phyloP scores from a whole-genome alignment of 768 basidiomycete species.

The Phanerochaete sordida region DNA sequence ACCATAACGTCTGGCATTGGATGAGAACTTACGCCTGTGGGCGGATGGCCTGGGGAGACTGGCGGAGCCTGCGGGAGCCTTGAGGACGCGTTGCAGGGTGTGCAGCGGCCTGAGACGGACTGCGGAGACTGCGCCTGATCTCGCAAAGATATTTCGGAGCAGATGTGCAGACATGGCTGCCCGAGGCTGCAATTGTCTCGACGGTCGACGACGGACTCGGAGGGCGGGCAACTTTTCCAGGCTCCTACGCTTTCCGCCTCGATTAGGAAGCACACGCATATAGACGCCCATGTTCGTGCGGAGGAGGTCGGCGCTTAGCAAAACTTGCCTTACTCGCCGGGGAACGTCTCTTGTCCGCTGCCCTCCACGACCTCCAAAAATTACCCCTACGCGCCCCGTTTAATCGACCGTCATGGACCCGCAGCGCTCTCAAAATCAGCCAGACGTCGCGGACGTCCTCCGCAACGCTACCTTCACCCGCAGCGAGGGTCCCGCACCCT shows the following conservation, averaged over 20 bases:
- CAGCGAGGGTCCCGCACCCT: constrained; percentile 4
- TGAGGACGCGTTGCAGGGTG: not conserved
- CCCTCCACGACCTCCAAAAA: constrained; percentile 10
- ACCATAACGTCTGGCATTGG: not conserved
- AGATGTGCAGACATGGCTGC: not conserved
- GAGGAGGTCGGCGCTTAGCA: constrained; percentile 3
- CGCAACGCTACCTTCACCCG: constrained; percentile 23
- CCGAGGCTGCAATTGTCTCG: constrained; percentile 4
- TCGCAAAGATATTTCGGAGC: not conserved
- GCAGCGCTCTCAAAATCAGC: constrained; percentile 5
- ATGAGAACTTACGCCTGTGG: constrained; percentile 10
- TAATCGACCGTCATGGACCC: constrained; percentile 4
- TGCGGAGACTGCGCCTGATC: not conserved
- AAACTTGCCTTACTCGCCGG: constrained; percentile 5
- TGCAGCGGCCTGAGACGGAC: not conserved
- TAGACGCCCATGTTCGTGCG: constrained; percentile 2
- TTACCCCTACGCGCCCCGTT: constrained; percentile 2
- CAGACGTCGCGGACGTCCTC: constrained; percentile 20
- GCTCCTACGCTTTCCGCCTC: not conserved
- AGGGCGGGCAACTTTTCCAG: not conserved
- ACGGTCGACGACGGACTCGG: no score
- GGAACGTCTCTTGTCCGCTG: constrained; percentile 9
- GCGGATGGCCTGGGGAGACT: not conserved
- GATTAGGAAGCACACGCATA: not conserved
- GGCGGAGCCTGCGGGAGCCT: not conserved